Conservation (phyloP, 2,329 filamentous ascomycete species). For the Aspergillus uvarum region DNA sequence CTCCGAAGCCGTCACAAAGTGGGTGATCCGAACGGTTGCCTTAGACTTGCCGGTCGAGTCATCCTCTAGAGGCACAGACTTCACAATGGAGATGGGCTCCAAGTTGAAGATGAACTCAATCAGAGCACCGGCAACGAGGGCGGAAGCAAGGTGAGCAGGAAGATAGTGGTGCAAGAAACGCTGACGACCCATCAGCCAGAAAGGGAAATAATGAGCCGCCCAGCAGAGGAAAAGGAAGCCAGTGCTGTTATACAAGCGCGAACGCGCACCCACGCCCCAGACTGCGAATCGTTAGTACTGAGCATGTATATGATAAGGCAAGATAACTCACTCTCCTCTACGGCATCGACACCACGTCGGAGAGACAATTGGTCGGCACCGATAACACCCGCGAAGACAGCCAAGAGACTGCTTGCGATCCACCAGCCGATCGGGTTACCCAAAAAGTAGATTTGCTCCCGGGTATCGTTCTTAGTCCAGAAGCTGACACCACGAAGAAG, state of each 20-base stretch:
- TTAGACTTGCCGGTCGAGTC: slow-evolving; percentile 44
- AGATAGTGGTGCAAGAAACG: slow-evolving; percentile 98
- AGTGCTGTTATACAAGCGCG: slow-evolving; percentile 94
- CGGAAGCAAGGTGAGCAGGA: slow-evolving; percentile 87
- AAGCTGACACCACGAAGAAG: slow-evolving; percentile 95
- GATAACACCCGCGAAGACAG: slow-evolving; percentile 89
- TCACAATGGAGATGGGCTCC: slow-evolving; percentile 58
- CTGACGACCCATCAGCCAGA: slow-evolving; percentile 97
- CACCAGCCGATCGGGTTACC: slow-evolving; percentile 98
- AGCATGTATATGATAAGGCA: background rate
- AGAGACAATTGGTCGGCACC: slow-evolving; percentile 91
- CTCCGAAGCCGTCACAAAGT: slow-evolving; percentile 75
- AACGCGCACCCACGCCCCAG: slow-evolving; percentile 70
- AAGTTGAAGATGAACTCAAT: slow-evolving; percentile 96
- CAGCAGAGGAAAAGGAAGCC: slow-evolving; percentile 99
- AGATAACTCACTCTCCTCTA: slow-evolving; percentile 78
- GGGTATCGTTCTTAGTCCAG: slow-evolving; percentile 95
- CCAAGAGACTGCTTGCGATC: slow-evolving; percentile 86
- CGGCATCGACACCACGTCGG: slow-evolving; percentile 85
- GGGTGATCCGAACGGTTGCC: slow-evolving; percentile 43
- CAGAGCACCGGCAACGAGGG: slow-evolving; percentile 83
- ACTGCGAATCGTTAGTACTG: slow-evolving; percentile 30
- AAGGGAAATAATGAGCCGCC: slow-evolving; percentile 96
- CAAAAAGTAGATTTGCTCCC: slow-evolving; percentile 97
- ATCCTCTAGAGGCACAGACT: slow-evolving; percentile 45